These are phyloP conservation scores for Ophiostoma piceae DNA, from an alignment of 2,329 filamentous ascomycete genomes.

Conservation along the genomic window DNA sequence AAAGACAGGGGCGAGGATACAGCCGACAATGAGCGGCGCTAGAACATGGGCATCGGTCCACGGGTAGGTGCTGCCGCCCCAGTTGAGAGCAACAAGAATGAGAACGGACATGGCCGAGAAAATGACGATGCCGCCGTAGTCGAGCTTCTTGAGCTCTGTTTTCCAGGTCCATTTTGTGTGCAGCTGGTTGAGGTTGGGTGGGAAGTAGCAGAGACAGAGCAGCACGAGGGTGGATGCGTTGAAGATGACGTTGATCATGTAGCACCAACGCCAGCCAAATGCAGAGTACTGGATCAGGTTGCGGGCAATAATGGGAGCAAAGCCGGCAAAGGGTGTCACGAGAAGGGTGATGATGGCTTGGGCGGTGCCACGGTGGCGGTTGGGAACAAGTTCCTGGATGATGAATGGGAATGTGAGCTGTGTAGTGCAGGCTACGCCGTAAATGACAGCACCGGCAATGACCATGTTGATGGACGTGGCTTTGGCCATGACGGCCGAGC, in stretches of 20 bases:
- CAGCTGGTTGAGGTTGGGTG: slow-evolving; percentile 23
- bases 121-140: slow-evolving; percentile 42
- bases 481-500: slow-evolving; percentile 35
- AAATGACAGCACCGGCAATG: slow-evolving; percentile 36
- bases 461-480: slow-evolving; percentile 36
- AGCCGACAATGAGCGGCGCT: slow-evolving; percentile 32
- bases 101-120: slow-evolving; percentile 43
- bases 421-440: slow-evolving; percentile 36
- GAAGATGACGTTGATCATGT: slow-evolving; percentile 40
- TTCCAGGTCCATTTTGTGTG: slow-evolving; percentile 2
- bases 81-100: slow-evolving; percentile 44
- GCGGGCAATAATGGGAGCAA: slow-evolving; percentile 34
- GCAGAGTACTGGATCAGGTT: slow-evolving; percentile 35
- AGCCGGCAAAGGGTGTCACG: slow-evolving; percentile 30
- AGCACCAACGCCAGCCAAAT: slow-evolving; percentile 40
- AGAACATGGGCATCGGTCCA: slow-evolving; percentile 39
- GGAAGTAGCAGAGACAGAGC: slow-evolving; percentile 39
- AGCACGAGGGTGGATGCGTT: slow-evolving; percentile 34
- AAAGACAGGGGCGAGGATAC: slow-evolving; percentile 26
- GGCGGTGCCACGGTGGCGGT: slow-evolving; percentile 37
- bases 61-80: slow-evolving; percentile 40
- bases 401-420: slow-evolving; percentile 38
- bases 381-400: slow-evolving; percentile 40
- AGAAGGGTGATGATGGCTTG: slow-evolving; percentile 33
- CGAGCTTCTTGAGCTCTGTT: slow-evolving; percentile 30